Conservation (phyloP, 495 filamentous ascomycete species). For the Polyplosphaeria fusca region DNA sequence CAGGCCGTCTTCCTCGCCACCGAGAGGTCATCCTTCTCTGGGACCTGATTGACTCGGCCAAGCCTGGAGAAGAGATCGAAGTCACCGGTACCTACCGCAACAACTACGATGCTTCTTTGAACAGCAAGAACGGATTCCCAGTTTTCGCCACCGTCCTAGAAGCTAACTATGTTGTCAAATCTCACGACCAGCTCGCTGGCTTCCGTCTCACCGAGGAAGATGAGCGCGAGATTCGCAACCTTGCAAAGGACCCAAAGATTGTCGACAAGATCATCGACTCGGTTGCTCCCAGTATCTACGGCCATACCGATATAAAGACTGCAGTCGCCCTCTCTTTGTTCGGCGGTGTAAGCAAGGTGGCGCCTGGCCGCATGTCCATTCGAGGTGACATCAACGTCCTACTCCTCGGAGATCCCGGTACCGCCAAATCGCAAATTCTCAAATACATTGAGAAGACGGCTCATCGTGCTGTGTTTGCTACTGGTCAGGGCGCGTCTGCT, state of each 20-base stretch:
- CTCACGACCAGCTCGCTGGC: slow-evolving; percentile 95
- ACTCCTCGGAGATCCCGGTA: slow-evolving; percentile 95
- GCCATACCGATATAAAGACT: slow-evolving; percentile 96
- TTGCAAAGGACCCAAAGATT: slow-evolving; percentile 85
- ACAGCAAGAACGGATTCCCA: slow-evolving; percentile 98
- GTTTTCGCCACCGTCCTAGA: slow-evolving; percentile 98
- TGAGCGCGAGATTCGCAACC: slow-evolving; percentile 82
- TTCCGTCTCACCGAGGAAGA: slow-evolving; percentile 96
- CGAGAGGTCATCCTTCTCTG: slow-evolving; percentile 94
- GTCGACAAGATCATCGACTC: slow-evolving; percentile 92
- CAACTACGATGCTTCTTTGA: slow-evolving; percentile 95
- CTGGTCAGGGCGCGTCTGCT: slow-evolving; percentile 93
- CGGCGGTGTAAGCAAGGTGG: slow-evolving; percentile 88
- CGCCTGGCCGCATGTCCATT: slow-evolving; percentile 81
- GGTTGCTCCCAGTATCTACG: slow-evolving; percentile 96
- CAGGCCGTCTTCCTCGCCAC: slow-evolving; percentile 90
- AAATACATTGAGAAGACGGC: slow-evolving; percentile 99
- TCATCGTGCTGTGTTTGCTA: slow-evolving; percentile 95
- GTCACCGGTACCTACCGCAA: slow-evolving; percentile 97
- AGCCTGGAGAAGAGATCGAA: slow-evolving; percentile 97
- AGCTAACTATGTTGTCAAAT: slow-evolving; percentile 94
- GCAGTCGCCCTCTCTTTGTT: slow-evolving; percentile 93
- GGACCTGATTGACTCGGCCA: slow-evolving; percentile 94
- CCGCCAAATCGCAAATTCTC: slow-evolving; percentile 95
- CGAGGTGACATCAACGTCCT: slow-evolving; percentile 98